phyloP scores from a whole-genome alignment of 192 early-diverging fungal genomes.

The Coemansia asiatica region DNA sequence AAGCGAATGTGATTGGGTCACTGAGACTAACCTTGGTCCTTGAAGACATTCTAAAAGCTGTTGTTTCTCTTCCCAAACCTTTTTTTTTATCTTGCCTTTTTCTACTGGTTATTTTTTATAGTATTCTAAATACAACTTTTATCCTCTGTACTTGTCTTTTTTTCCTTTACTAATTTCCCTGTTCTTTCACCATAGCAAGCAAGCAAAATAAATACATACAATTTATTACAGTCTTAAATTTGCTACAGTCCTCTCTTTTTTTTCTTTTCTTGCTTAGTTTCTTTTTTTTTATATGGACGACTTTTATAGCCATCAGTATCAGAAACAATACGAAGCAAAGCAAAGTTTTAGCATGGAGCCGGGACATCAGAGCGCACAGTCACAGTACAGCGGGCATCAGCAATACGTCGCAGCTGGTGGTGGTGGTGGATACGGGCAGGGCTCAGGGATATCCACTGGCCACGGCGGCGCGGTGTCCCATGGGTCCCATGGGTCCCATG shows the following conservation, averaged over 20 bases:
- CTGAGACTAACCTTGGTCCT: no score
- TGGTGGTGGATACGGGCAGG: not conserved
- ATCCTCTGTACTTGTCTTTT: constrained; percentile 1
- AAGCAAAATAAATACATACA: no score
- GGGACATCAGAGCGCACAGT: not conserved
- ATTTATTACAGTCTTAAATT: not conserved
- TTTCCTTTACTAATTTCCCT: not conserved
- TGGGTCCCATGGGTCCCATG: no score
- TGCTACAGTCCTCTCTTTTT: not conserved
- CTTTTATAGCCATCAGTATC: constrained; percentile 2
- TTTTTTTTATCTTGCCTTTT: not conserved
- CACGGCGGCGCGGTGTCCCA: constrained; percentile 7
- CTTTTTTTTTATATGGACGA: not conserved
- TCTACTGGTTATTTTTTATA: not conserved
- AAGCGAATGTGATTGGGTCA: not conserved
- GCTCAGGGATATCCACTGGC: not conserved
- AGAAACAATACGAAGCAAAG: not conserved
- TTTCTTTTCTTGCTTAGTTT: not conserved
- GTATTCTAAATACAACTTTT: not conserved
- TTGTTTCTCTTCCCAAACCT: not conserved
- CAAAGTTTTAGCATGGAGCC: not conserved
- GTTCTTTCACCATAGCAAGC: no score
- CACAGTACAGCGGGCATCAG: not conserved
- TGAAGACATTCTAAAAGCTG: not conserved
- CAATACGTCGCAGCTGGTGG: not conserved